Conservation (phyloP, 176 grass and related monocot genomes). For the Panicum miliaceum region DNA sequence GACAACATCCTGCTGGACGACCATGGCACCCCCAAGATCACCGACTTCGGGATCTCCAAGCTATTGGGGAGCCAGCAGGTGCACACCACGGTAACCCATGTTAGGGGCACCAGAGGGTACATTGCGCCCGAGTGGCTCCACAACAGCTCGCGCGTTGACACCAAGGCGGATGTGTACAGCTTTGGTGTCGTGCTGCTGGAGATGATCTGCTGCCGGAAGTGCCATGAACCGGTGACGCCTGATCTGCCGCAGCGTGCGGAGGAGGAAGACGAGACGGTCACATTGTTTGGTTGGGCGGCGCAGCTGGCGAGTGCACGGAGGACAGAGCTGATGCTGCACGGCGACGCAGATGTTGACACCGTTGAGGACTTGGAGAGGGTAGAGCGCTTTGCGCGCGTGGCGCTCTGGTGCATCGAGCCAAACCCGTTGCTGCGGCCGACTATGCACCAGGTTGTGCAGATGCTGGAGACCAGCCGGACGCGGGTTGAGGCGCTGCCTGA, state of each 20-base stretch:
- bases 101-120: constrained; percentile 30
- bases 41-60: constrained; percentile 36
- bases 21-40: background rate
- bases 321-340: background rate
- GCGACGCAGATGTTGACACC: background rate
- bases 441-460: constrained; percentile 21
- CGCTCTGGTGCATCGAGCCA: constrained; percentile 27
- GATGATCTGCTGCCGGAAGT: constrained; percentile 32
- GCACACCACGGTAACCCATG: constrained; percentile 35
- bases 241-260: background rate
- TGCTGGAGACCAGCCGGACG: background rate
- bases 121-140: constrained; percentile 42
- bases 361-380: constrained; percentile 2
- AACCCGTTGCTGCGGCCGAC: constrained; percentile 18
- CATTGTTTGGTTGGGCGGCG: constrained; percentile 37
- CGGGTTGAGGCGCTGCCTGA: background rate
- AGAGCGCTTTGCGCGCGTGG: constrained; percentile 8
- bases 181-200: constrained; percentile 61
- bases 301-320: background rate
- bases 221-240: background rate
- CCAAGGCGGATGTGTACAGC: constrained; percentile 57
- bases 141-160: constrained; percentile 13
- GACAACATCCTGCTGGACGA: constrained; percentile 36
- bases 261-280: background rate
- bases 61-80: constrained; percentile 7